Evolutionary conservation across 164 flowering plant genomes (phyloP).

Genomic region (Magnolia kwangsiensis): DNA sequence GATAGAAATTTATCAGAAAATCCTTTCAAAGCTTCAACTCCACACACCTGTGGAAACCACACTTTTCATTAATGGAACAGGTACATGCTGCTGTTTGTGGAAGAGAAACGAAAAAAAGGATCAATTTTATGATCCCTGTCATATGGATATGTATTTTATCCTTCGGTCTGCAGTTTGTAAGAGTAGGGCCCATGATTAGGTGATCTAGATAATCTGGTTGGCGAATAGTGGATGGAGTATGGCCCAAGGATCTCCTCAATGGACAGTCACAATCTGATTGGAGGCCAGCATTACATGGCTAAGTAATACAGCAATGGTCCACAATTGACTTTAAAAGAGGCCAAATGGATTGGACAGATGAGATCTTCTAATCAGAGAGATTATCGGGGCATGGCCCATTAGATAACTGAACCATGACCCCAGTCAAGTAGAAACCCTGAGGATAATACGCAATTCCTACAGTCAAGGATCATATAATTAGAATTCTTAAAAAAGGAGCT

Average conservation of each 20-base stretch:
- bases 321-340: too few species aligned
- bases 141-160: not conserved
- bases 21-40: constrained; percentile 70
- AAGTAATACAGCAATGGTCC: too few species aligned
- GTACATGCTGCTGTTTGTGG: not conserved
- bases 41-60: constrained; percentile 57
- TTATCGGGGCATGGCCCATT: too few species aligned
- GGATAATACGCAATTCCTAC: not conserved
- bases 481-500: not conserved
- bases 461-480: not conserved
- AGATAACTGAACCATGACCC: not conserved
- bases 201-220: not conserved
- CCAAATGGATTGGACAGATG: too few species aligned
- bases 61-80: not conserved
- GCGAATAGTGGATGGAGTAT: not conserved
- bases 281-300: too few species aligned
- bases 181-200: not conserved
- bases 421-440: not conserved
- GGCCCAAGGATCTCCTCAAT: not conserved
- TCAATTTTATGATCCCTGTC: not conserved
- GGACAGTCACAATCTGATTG: too few species aligned
- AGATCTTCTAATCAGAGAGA: too few species aligned
- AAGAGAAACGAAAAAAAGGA: too few species aligned
- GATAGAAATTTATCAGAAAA: constrained; percentile 57
- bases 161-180: not conserved